These are phyloP conservation scores for Rosa chinensis DNA, from an alignment of 306 rosid genomes.

Conservation along the genomic window DNA sequence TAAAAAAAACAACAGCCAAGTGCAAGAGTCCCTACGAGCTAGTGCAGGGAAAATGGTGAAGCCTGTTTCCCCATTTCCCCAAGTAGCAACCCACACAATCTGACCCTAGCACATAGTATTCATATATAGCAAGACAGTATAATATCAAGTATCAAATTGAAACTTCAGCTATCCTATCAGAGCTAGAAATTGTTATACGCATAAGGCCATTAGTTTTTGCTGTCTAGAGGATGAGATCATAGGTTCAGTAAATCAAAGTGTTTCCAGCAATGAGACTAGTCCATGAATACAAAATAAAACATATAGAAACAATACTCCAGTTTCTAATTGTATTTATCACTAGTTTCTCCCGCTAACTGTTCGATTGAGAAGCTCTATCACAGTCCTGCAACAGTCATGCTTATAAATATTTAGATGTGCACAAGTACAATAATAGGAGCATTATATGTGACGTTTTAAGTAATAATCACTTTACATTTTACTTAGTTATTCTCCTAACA, in stretches of 20 bases:
- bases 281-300: neutral
- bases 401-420: neutral
- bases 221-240: neutral
- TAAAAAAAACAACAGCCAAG: neutral
- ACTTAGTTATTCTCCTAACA: too few relatives aligned
- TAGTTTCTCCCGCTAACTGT: neutral
- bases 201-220: neutral
- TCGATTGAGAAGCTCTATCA: neutral
- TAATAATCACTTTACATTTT: too few relatives aligned
- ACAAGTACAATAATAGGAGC: neutral
- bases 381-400: neutral
- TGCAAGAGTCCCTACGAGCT: neutral
- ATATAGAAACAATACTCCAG: neutral
- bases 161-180: neutral
- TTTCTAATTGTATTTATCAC: neutral
- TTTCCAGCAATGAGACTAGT: neutral
- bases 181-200: neutral
- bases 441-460: too few relatives aligned
- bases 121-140: neutral
- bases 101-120: neutral
- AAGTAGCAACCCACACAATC: neutral
- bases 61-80: neutral
- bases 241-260: neutral
- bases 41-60: neutral
- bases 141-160: neutral